These are phyloP conservation scores for Piloderma croceum DNA, from an alignment of 768 basidiomycete genomes.

Conservation along the genomic window DNA sequence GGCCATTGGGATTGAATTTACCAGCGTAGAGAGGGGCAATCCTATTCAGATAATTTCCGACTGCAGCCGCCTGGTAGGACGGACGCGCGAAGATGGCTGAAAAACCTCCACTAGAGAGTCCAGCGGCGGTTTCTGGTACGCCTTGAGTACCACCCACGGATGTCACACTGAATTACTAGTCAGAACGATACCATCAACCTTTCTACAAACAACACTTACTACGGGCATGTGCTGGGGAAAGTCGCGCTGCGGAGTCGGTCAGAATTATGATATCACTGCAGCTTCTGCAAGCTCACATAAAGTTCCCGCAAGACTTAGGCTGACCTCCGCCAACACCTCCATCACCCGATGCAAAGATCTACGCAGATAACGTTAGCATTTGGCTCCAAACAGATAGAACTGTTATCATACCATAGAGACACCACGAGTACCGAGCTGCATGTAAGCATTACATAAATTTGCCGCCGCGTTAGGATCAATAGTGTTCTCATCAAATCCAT, in stretches of 20 bases:
- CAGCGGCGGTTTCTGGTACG: not conserved
- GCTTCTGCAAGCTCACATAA: conserved; percentile 31
- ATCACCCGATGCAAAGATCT: conserved; percentile 36
- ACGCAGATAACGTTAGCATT: too few species aligned
- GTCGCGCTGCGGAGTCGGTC: not conserved
- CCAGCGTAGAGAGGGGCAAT: conserved; percentile 26
- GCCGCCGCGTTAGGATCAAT: too few species aligned
- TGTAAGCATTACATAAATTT: conserved; percentile 31
- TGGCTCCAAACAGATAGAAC: too few species aligned
- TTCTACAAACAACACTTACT: conserved; percentile 24
- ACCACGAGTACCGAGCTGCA: conserved; percentile 31
- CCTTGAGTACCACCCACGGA: too few species aligned
- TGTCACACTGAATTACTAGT: conserved; percentile 28
- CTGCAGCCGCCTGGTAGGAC: conserved; percentile 34
- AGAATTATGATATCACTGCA: conserved; percentile 14
- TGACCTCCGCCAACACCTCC: conserved; percentile 32
- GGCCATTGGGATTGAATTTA: conserved; percentile 29
- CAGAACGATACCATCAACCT: conserved; percentile 27
- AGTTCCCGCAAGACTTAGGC: conserved; percentile 20
- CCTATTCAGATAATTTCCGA: conserved; percentile 29
- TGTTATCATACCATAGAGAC: conserved; percentile 30
- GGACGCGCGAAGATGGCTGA: conserved; percentile 11
- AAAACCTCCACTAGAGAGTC: conserved; percentile 33
- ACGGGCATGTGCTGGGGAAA: conserved; percentile 21
- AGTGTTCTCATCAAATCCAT: conserved; percentile 48